Percentiles rank a stretch among this genome's conserved stretches.
phyloP scores from a whole-genome alignment of 1,139 yeast genomes.

The Geotrichum armillariae region DNA sequence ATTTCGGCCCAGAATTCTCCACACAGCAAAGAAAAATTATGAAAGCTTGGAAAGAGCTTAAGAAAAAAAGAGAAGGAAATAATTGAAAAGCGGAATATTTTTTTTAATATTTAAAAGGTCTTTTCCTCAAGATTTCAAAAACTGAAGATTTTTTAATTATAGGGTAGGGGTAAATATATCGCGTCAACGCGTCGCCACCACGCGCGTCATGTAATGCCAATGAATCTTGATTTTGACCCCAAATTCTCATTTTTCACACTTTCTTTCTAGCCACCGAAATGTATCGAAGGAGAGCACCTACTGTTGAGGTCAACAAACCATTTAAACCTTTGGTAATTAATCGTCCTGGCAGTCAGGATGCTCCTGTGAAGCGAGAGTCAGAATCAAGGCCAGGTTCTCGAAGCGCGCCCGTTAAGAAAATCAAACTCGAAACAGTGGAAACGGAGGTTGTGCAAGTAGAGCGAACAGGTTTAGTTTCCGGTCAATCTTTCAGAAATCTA shows the following conservation, averaged over 20 bases:
- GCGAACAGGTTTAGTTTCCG: constrained; percentile 2
- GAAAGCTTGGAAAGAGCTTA: neutral
- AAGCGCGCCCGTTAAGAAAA: constrained; percentile 4
- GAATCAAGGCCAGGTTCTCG: neutral
- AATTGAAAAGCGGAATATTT: neutral
- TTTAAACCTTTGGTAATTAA: constrained; percentile 15
- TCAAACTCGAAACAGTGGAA: neutral
- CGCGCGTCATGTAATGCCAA: constrained; percentile 1
- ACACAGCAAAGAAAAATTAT: no score
- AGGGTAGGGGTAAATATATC: neutral
- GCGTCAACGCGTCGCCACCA: constrained; percentile 3
- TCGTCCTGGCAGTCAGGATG: constrained; percentile 8
- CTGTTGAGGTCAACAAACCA: constrained; percentile 19
- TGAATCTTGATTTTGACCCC: neutral
- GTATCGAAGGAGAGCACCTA: constrained; percentile 15
- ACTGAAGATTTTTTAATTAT: no score
- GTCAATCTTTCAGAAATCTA: constrained; percentile 8
- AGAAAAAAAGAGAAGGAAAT: no score
- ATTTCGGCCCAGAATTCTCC: no score
- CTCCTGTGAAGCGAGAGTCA: neutral
- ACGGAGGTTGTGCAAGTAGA: neutral
- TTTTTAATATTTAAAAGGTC: no score
- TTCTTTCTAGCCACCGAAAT: neutral
- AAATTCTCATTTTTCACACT: neutral
- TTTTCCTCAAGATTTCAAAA: no score